These are phyloP conservation scores for Ganoderma resinaceum DNA, from an alignment of 1,284 basidiomycete genomes.

Conservation along the genomic window DNA sequence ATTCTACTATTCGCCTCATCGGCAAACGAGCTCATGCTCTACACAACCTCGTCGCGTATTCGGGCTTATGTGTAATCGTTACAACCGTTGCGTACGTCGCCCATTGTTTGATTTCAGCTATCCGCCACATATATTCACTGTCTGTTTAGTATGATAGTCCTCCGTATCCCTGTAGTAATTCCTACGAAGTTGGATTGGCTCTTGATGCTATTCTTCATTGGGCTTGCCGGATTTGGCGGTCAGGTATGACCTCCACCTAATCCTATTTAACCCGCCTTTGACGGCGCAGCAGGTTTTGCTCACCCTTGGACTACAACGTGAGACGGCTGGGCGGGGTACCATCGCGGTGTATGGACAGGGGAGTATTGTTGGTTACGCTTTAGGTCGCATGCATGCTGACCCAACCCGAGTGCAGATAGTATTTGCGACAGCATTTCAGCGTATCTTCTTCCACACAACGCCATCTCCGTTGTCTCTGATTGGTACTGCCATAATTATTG, in stretches of 20 bases:
- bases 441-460: conserved; percentile 60
- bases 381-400: conserved; percentile 1
- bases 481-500: conserved; percentile 64
- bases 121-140: neutral
- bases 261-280: neutral
- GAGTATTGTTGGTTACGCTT: conserved; percentile 3
- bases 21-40: conserved; percentile 78
- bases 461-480: conserved; percentile 59
- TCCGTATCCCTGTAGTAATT: conserved; percentile 50
- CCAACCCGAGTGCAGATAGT: conserved; percentile 56
- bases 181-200: conserved; percentile 57
- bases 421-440: conserved; percentile 65
- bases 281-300: conserved; percentile 50
- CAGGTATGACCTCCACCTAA: conserved; percentile 47
- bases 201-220: conserved; percentile 52
- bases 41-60: conserved; percentile 77
- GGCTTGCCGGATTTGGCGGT: conserved; percentile 65
- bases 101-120: neutral
- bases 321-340: conserved; percentile 66
- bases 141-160: conserved; percentile 49
- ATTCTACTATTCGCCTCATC: conserved; percentile 72
- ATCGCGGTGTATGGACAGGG: conserved; percentile 71
- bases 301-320: conserved; percentile 70
- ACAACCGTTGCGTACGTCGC: conserved; percentile 54
- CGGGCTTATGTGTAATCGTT: conserved; percentile 65